Base-by-base conservation (phyloP, 345 rosid species). In the Rhodomyrtus tomentosa region DNA sequence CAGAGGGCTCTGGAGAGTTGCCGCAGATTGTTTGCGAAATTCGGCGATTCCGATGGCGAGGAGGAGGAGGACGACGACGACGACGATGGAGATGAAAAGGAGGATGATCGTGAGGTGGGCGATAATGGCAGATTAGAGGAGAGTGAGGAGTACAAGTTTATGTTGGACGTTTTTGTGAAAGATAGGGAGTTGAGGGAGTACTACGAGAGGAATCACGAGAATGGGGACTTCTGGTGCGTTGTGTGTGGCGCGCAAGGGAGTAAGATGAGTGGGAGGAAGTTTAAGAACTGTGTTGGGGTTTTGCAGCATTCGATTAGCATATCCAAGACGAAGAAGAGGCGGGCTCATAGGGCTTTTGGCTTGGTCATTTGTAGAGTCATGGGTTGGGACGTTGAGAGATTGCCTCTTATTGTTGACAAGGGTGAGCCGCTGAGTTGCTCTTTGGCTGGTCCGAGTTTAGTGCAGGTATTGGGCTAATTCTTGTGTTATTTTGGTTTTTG, bases 291-390 rank as follows among this genome's bases (percentile, higher is more conserved):
- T 89, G 50, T 76, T 29, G 93, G 92, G 16, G 90, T 95, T 45
- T 86, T 93, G 86, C 95, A 94, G 85, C 98, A 96, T 92, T 85
- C 94, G 7, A 85, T 80, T 3, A 85, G 86, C 25, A 88, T 91
- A 53, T 76, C 86, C 27, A 96, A 92, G 85, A 91, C 96, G 4
- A 89, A 84, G 82, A 88, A 86, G 88, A 92, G 76, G 87, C 87
- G 10, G 81, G 95, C 92, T 20, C 99, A 96, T 86, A 89, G 95
- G 62, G 94, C 98, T 85, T 87, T 92, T 59, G 97, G 91, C 8
- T 91, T 86, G 74, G 96, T 93, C 84, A 85, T 95, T 49, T 96
- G 95, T 58, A 90, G 87, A 90, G 95, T 96, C 90, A 89, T 96
- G 86, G 96, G 93, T 48, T 95, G 98, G 96, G 97, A 94, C 83